Base-by-base conservation (phyloP, 2,329 filamentous ascomycete species). In the Phaeosphaeria sp. region DNA sequence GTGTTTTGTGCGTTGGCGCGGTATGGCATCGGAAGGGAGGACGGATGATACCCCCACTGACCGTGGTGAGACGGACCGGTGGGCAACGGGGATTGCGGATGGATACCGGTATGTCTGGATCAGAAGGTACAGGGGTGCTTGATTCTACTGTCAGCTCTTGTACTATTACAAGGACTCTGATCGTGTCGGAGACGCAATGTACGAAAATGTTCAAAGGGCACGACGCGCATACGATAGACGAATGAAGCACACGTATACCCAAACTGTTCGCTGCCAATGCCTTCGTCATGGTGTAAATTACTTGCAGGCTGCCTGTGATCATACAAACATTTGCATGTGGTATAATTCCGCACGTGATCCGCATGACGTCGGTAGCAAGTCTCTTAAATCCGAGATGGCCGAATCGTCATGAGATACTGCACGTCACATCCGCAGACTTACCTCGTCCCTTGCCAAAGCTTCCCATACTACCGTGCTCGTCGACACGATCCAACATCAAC, bases 21-120 rank as follows among this genome's bases (percentile, higher is more conserved):
- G 30, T 7, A 52, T 52, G 50, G 46, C 44, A 47, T 46, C 33
- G 46, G 52, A 55, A n/a, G 59, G 42, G 49, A 25, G 52, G 23
- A 62, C 21, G 59, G 58, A 66, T 63, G 64, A 69, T 66, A 67
- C 63, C 64, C 64, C 48, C 47, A 52, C 52, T 46, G 55, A 52
- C 63, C 61, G 63, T 66, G 63, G 66, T 66, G 63, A 69, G 66
- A 64, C 64, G 65, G 66, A 58, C 51, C 59, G 57, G 59, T 58
- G 58, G 64, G 58, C 55, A 54, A 53, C n/a, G 53, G 60, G 47
- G 10, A 54, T 30, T 57, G 57, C 55, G 52, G 44, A 51, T 42
- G 54, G 54, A 33, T 36, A n/a, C n/a, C n/a, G n/a, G n/a, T n/a
- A 43, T 44, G 21, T 23, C 52, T 56, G 36, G 54, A 43, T 25